Conservation (phyloP, 1,284 basidiomycete species). For the Apiotrichum mycotoxinovorans region DNA sequence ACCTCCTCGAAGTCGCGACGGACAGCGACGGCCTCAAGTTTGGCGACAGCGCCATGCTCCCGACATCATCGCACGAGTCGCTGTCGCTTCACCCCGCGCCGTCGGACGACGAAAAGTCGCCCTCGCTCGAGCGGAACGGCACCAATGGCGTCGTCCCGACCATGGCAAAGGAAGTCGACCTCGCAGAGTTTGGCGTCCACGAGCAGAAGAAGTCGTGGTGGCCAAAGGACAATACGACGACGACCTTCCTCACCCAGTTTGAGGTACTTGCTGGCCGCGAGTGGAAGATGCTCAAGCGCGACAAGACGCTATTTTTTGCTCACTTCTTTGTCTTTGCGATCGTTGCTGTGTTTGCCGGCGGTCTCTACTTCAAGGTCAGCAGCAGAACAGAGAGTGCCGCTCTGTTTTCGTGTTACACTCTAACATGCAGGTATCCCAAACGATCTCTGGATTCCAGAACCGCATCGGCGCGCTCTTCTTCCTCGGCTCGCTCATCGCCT, state of each 20-base stretch:
- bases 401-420: constrained; percentile 32
- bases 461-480: constrained; percentile 88
- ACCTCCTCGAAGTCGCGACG: constrained; percentile 77
- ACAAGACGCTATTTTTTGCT: constrained; percentile 73
- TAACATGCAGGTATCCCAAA: constrained; percentile 63
- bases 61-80: background rate
- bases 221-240: constrained; percentile 27
- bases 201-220: constrained; percentile 1
- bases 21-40: constrained; percentile 54
- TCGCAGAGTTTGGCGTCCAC: constrained; percentile 6
- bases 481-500: constrained; percentile 78
- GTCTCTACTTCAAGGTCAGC: constrained; percentile 71
- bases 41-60: background rate
- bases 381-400: no score
- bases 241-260: constrained; percentile 82
- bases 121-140: background rate
- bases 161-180: constrained; percentile 13
- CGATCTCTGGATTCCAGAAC: constrained; percentile 85
- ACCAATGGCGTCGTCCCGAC: background rate
- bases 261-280: constrained; percentile 72
- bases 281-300: constrained; percentile 73
- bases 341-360: constrained; percentile 74
- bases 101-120: background rate
- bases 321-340: constrained; percentile 67
- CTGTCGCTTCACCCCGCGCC: background rate